A percentile compares a stretch with the other conserved stretches of the same genome.
phyloP scores from a whole-genome alignment of 2,329 filamentous ascomycete genomes.

The Aspergillus hiratsukae region DNA sequence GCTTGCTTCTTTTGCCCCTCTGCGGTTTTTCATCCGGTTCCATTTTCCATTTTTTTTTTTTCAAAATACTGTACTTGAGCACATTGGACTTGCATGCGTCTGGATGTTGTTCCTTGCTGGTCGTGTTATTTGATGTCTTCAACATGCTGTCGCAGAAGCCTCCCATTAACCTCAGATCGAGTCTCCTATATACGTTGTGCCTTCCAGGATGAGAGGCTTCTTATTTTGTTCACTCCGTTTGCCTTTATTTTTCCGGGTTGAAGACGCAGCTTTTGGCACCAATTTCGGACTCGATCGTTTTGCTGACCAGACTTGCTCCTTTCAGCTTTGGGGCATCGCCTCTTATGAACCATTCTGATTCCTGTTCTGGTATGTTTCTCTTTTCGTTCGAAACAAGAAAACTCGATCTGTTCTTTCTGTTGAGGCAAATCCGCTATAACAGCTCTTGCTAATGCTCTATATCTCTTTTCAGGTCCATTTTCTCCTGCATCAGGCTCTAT shows the following conservation, averaged over 20 bases:
- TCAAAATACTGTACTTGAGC: not conserved
- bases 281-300: not conserved
- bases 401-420: conserved; percentile 9
- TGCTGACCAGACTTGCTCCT: conserved; percentile 17
- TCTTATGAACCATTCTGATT: conserved; percentile 49
- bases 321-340: conserved; percentile 49
- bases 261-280: not conserved
- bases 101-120: conserved; percentile 8
- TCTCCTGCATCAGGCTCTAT: conserved; percentile 29
- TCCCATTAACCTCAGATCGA: conserved; percentile 2
- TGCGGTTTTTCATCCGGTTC: conserved; percentile 13
- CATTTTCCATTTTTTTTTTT: conserved; percentile 1
- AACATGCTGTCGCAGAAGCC: conserved; percentile 8
- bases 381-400: not conserved
- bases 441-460: not conserved
- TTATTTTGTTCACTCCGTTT: conserved; percentile 1
- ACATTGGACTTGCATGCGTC: conserved; percentile 26
- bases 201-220: conserved; percentile 9
- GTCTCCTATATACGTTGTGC: conserved; percentile 10
- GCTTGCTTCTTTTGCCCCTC: conserved; percentile 16
- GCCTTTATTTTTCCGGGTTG: conserved; percentile 2
- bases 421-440: conserved; percentile 1
- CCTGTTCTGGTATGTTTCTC: conserved; percentile 48
- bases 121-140: conserved; percentile 6
- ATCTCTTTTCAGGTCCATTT: conserved; percentile 27